Evolutionary conservation across 208 protist species (phyloP).

Genomic region (Crithidia thermophila): DNA sequence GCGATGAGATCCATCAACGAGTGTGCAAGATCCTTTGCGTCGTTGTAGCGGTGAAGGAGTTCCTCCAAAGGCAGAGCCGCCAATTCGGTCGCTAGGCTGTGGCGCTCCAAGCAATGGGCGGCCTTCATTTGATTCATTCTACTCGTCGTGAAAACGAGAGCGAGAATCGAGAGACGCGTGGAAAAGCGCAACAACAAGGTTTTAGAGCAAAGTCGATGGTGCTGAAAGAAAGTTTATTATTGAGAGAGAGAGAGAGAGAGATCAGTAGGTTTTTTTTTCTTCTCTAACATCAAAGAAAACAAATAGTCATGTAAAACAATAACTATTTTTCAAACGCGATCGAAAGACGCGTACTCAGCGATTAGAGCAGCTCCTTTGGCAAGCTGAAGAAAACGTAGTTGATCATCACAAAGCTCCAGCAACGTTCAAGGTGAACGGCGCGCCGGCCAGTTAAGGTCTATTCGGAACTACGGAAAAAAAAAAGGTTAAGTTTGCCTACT

Average conservation of each 20-base stretch:
- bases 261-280: not conserved
- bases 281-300: not conserved
- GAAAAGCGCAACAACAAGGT: no score
- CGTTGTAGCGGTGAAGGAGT: constrained; percentile 48
- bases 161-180: no score
- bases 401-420: no score
- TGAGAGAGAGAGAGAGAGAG: not conserved
- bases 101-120: not conserved
- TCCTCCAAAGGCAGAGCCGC: constrained; percentile 9
- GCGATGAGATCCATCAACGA: constrained; percentile 37
- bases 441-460: no score
- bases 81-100: constrained; percentile 3
- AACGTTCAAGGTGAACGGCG: no score
- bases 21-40: constrained; percentile 37
- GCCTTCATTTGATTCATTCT: not conserved
- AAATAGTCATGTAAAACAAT: not conserved
- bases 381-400: no score
- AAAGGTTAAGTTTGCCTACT: no score
- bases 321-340: not conserved
- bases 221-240: not conserved
- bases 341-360: no score
- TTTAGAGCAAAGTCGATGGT: no score
- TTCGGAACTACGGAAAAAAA: no score
- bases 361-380: no score
- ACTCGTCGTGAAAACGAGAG: no score